Conservation (phyloP, 176 grass and related monocot genomes). For the Themeda triandra region DNA sequence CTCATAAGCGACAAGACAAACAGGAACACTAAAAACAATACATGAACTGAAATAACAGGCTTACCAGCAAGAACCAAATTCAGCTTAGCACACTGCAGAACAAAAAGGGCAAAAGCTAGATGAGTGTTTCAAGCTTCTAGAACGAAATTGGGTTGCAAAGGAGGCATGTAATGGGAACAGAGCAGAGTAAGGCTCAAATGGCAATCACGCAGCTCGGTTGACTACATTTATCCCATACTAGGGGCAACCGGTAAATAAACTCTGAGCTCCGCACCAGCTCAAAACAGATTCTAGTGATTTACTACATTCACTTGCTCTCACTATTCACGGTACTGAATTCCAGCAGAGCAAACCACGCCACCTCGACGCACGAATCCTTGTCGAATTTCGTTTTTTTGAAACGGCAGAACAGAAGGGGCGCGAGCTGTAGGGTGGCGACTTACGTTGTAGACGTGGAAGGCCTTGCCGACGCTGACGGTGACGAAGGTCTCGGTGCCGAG, state of each 20-base stretch:
- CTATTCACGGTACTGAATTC: background rate
- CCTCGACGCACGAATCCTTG: background rate
- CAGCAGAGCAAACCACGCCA: background rate
- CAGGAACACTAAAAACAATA: background rate
- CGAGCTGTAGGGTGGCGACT: background rate
- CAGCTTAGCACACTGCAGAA: slow-evolving; percentile 89
- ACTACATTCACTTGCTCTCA: background rate
- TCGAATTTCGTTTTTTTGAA: background rate
- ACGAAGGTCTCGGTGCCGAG: slow-evolving; percentile 92
- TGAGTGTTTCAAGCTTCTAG: background rate
- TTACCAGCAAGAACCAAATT: slow-evolving; percentile 86
- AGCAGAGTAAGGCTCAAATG: background rate
- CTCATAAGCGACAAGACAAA: background rate
- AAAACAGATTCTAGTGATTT: background rate
- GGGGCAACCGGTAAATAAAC: background rate
- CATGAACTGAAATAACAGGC: background rate
- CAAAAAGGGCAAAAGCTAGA: slow-evolving; percentile 21
- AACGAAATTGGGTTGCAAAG: background rate
- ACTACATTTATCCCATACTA: background rate
- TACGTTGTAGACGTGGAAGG: slow-evolving; percentile 94
- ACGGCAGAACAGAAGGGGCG: background rate
- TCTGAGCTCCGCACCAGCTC: background rate
- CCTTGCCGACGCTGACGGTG: slow-evolving; percentile 85
- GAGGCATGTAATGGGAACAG: background rate
- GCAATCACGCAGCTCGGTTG: background rate